Base-by-base conservation (phyloP, 139 green algal genomes). In the Zygnema cylindricum region DNA sequence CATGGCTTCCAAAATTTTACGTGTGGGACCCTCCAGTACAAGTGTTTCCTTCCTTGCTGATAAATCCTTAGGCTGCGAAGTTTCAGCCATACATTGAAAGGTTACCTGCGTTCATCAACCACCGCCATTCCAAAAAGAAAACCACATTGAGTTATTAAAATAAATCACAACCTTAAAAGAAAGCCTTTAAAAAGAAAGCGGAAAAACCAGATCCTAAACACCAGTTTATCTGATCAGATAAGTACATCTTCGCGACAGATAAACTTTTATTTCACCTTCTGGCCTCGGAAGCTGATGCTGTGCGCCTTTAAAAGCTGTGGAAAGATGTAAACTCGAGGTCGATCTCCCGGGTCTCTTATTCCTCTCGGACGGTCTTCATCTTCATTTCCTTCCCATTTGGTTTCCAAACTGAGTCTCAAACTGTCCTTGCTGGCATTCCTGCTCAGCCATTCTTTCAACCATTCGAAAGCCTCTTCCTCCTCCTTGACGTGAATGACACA, bases 381-480 rank as follows among this genome's bases (percentile, higher is more conserved):
- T 11, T 40, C 7, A 41, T 54, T 3, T 3, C 82, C 11, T 2
- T 40, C 81, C 33, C 33, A 87, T 84, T 84, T 84, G 30, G 63
- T 35, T 42, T 82, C 23, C n/a, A 82, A 32, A 2, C 2, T 87
- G 55, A 87, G 81, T 42, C 86, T 22, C 81, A n/a, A 87, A 16
- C n/a, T 78, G 43, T 84, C 63, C 35, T 87, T 87, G n/a, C 2
- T 49, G 3, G 43, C 32, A 42, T 84, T 55, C 42, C 40, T 36
- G 11, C 63, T n/a, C 16, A 89, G 76, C 84, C 84, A 89, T 55
- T 89, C 76, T 30, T 85, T 21, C 3, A 89, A 2, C 84, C 84
- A 89, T 42, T 33, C 21, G 30, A 76, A 85, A 2, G 84, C 84
- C 76, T 55, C 78, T 22, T 75, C 40, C 21, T 88, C 77, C 2